A percentile compares a stretch with the other conserved stretches of the same genome.
Evolutionary conservation across 2,329 filamentous ascomycete species (phyloP).

Genomic region (Fusarium ramigenum): DNA sequence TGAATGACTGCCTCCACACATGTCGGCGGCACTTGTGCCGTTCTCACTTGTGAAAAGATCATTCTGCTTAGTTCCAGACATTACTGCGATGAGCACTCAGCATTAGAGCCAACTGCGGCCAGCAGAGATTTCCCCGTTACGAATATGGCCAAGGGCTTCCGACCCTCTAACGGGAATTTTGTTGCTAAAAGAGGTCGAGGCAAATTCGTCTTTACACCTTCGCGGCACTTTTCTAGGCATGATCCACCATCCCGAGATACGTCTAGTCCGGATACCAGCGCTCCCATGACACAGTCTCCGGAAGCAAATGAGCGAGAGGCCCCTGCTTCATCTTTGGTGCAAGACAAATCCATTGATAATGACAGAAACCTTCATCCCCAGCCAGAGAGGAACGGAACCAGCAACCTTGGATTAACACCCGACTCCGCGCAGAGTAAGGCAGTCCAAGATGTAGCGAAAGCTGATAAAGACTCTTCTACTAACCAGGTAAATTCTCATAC

Average conservation of each 20-base stretch:
- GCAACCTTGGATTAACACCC: neutral
- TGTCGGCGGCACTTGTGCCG: conserved; percentile 28
- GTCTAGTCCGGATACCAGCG: neutral
- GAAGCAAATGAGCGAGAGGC: neutral
- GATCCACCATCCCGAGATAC: neutral
- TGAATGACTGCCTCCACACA: conserved; percentile 27
- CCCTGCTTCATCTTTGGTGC: neutral
- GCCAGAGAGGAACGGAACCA: neutral
- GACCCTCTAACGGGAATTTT: conserved; percentile 5
- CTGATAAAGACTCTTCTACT: neutral
- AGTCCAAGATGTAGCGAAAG: neutral
- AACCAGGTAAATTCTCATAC: neutral
- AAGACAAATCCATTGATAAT: neutral
- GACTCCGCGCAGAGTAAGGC: neutral
- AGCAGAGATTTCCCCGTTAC: neutral
- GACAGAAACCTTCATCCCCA: neutral
- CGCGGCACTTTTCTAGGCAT: neutral
- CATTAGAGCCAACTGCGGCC: neutral
- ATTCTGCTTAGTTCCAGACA: conserved; percentile 18
- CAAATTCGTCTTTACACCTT: conserved; percentile 1
- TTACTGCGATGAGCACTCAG: conserved; percentile 22
- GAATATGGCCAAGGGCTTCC: neutral
- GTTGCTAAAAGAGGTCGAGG: conserved; percentile 30
- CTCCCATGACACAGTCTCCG: neutral
- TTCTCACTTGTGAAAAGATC: conserved; percentile 16